Base-by-base conservation (phyloP, 2,329 filamentous ascomycete species). In the Fusarium ramigenum region DNA sequence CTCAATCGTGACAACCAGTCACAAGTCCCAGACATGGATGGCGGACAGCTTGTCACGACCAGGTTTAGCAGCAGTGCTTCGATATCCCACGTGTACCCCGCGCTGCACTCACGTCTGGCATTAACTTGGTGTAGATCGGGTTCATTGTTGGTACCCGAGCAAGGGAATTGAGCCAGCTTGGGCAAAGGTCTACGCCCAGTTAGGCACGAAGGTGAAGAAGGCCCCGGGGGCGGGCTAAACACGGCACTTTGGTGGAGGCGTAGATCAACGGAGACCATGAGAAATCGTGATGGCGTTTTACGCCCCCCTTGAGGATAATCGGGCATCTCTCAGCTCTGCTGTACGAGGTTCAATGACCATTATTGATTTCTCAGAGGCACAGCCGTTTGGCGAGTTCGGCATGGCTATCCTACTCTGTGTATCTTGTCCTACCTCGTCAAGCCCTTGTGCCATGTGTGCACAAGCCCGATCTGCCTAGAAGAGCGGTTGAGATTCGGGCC, bases 1-100 rank as follows among this genome's bases (percentile, higher is more conserved):
- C 57, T 60, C 60, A 66, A 56, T 60, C 50, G 47, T 32, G 43
- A 53, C 36, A 46, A 40, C 60, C 60, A 73, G 70, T 73, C 52
- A 56, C 57, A 59, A 30, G 32, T 50, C 32, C 23, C 16, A 50
- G 54, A 47, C 61, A 70, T 54, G 59, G 61, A 74, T 70, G 59
- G 44, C 47, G 32, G 52, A 66, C 34, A 70, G 46, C 58, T 42
- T 61, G 54, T 49, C 59, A 60, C 36, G 43, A 56, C 62, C 58
- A 54, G 58, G 70, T 60, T 58, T 40, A 60, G 28, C 44, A 36
- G 34, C 42, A 46, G 44, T 63, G 70, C 60, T 69, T 70, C 47
- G 50, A 60, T 54, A 67, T 74, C 65, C 70, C 71, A 72, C 67
- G 71, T 74, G 70, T 63, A 73, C 70, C 71, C 71, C 70, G 71